These are phyloP conservation scores for Fabrea salina DNA, from an alignment of 169 alveolate species.

Conservation along the genomic window DNA sequence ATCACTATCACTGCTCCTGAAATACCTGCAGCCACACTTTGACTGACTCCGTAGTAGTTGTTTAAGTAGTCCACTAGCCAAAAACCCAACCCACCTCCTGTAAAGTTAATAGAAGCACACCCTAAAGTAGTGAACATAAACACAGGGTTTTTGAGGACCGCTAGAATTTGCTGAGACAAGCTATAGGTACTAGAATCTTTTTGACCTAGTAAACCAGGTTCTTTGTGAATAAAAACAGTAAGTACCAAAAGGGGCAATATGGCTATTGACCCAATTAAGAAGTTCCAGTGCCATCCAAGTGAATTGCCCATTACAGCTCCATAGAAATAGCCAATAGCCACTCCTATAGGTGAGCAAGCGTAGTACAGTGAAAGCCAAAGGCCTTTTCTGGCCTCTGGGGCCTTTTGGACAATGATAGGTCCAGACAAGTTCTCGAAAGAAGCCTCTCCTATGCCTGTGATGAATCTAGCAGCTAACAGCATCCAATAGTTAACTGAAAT, in stretches of 20 bases:
- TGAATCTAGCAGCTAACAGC: conserved; percentile 18
- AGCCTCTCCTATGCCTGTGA: conserved; percentile 39
- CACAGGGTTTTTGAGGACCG: not conserved
- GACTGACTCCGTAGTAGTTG: not conserved
- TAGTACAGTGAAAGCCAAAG: conserved; percentile 15
- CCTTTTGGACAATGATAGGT: conserved; percentile 24
- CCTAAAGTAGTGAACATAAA: not conserved
- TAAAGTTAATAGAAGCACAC: conserved; percentile 17
- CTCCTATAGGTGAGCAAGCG: conserved; percentile 17
- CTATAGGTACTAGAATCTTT: not conserved
- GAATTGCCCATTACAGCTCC: not conserved
- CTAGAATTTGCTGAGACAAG: not conserved
- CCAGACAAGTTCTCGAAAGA: conserved; percentile 37
- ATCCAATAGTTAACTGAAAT: not conserved
- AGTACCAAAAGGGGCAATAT: conserved; percentile 22
- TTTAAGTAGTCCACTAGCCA: not conserved
- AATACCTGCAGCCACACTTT: conserved; percentile 12
- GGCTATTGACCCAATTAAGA: conserved; percentile 1
- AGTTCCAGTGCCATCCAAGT: conserved; percentile 29
- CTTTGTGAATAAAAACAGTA: conserved; percentile 9
- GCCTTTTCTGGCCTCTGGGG: conserved; percentile 24
- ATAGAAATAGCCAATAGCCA: conserved; percentile 27
- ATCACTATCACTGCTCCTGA: conserved; percentile 33
- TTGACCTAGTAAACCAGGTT: not conserved
- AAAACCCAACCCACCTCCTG: conserved; percentile 32